Evolutionary conservation across 2,329 filamentous ascomycete genomes (phyloP).

Genomic region (Neofusicoccum cordaticola): DNA sequence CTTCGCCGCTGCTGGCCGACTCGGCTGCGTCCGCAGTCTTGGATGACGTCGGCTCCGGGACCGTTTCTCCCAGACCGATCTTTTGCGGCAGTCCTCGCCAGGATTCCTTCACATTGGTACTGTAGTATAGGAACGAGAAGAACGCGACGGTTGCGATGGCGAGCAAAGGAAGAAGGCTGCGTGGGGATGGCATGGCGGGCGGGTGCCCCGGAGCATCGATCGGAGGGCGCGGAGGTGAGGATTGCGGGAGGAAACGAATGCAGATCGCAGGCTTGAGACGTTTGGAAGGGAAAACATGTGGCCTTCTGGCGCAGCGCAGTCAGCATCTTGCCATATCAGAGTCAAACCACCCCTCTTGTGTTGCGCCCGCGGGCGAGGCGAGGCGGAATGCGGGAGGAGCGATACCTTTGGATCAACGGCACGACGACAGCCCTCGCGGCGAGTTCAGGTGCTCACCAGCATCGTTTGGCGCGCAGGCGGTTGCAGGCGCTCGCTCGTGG

Average conservation of each 20-base stretch:
- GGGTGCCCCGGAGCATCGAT: background rate
- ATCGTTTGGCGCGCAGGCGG: background rate
- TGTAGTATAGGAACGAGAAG: conserved; percentile 39
- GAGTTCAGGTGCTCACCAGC: background rate
- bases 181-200: conserved; percentile 19
- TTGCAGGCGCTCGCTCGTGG: background rate
- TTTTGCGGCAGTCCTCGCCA: conserved; percentile 41
- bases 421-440: background rate
- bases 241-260: background rate
- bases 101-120: conserved; percentile 29
- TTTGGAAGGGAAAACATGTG: background rate
- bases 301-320: background rate
- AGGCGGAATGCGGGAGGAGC: background rate
- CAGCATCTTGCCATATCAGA: background rate
- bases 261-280: background rate
- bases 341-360: conserved; percentile 2
- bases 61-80: conserved; percentile 39
- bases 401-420: background rate
- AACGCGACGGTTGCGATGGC: conserved; percentile 26
- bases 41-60: conserved; percentile 22
- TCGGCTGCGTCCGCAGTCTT: conserved; percentile 17
- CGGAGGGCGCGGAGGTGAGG: background rate
- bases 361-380: background rate
- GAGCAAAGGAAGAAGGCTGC: conserved; percentile 31
- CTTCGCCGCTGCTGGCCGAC: conserved; percentile 27